Evolutionary conservation across 768 basidiomycete genomes (phyloP), one percentile per base, ranked within the genome.

Genomic region (Phaeolepiota aurea): DNA sequence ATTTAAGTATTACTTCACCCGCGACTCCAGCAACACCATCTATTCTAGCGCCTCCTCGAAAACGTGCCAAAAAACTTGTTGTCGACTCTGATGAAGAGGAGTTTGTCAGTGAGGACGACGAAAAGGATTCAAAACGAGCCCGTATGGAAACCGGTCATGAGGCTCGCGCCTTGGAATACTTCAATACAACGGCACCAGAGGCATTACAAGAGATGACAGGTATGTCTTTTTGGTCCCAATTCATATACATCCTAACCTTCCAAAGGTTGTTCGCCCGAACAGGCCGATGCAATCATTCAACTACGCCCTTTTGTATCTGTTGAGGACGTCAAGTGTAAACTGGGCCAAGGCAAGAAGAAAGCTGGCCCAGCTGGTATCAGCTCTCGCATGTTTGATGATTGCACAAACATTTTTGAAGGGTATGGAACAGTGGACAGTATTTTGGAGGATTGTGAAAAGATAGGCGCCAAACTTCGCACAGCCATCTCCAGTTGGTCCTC

Each of bases 351-450:
- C n/a, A 87, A 81, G 67, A 93, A 88, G 66, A 92, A 89, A 54
- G 76, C 79, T 2, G 80, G 82, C 5, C 78, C 82, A 5, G 72
- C 67, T 3, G 93, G 94, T 15, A 80, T 99, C 52, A 92, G 90
- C 46, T 73, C 87, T 44, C 79, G 85, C 42, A 71, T 98, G 58
- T 89, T 98, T 56, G 90, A 94, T 53, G 90, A 93, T 48, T 92
- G 87, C 57, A 77, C 77, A 41, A 71, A 77, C 30, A 86, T 96
- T 50, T 83, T 97, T 54, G 65, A 74, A 41, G 88, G 86, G 5
- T 97, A 94, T 53, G 78, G 79, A 9, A 77, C 82, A 25, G 92
- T 98, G 41, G 96, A 99, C 58, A 76, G 69, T 45, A 82, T 97
- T 47, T 76, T 99, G 11, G 79, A 80, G 57, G 78, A 85, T 41